Evolutionary conservation across 352 stramenopile genomes (phyloP).

Genomic region (Phytophthora cryptogea): DNA sequence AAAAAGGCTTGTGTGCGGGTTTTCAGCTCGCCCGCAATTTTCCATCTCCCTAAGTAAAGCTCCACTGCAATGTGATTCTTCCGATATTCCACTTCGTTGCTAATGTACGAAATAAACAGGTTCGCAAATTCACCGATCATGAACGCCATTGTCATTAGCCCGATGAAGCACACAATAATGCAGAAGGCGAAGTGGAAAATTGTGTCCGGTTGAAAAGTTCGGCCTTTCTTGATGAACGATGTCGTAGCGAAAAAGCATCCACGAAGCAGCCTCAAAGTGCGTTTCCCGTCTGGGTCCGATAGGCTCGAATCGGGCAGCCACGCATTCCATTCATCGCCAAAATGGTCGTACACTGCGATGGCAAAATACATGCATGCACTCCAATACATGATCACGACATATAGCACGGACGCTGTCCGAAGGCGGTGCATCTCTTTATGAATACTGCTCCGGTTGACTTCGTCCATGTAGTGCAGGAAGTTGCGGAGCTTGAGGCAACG

Average conservation of each 20-base stretch:
- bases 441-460: slow-evolving; percentile 66
- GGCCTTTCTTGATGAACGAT: slow-evolving; percentile 69
- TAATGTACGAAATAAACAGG: slow-evolving; percentile 75
- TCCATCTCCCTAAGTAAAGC: slow-evolving; percentile 56
- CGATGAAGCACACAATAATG: slow-evolving; percentile 58
- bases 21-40: slow-evolving; percentile 50
- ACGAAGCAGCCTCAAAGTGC: slow-evolving; percentile 48
- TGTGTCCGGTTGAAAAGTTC: slow-evolving; percentile 52
- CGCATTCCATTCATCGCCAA: slow-evolving; percentile 49
- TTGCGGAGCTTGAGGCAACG: slow-evolving; percentile 55
- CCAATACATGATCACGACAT: slow-evolving; percentile 70
- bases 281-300: slow-evolving; percentile 34
- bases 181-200: slow-evolving; percentile 52
- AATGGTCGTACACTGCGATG: slow-evolving; percentile 53
- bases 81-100: slow-evolving; percentile 69
- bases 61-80: slow-evolving; percentile 77
- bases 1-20: slow-evolving; percentile 53
- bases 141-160: slow-evolving; percentile 63
- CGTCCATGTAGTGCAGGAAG: slow-evolving; percentile 58
- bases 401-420: slow-evolving; percentile 45
- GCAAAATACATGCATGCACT: slow-evolving; percentile 58
- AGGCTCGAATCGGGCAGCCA: slow-evolving; percentile 49
- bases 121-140: slow-evolving; percentile 78
- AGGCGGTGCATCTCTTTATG: slow-evolving; percentile 68
- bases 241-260: slow-evolving; percentile 63